These are phyloP conservation scores for Phaeosphaeriaceae sp. DNA, from an alignment of 2,329 filamentous ascomycete genomes.

Conservation along the genomic window DNA sequence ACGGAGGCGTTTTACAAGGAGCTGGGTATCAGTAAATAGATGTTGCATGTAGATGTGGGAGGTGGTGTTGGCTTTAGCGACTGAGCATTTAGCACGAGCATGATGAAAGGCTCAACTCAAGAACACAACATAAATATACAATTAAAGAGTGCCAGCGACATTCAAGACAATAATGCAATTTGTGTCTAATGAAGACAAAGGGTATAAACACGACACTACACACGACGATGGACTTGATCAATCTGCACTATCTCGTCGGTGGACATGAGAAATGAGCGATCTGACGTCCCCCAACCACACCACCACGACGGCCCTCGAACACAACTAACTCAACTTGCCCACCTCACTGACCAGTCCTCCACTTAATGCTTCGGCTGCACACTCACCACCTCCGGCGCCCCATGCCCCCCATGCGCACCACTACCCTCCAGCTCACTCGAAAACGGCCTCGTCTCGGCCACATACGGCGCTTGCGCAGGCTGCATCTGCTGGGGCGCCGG, in stretches of 20 bases:
- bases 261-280: not conserved
- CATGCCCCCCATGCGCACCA: not conserved
- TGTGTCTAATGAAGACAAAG: not conserved
- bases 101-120: not conserved
- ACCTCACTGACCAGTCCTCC: not conserved
- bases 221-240: not conserved
- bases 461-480: conserved; percentile 2
- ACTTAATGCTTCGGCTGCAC: conserved; percentile 6
- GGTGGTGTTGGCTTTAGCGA: not conserved
- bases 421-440: conserved; percentile 27
- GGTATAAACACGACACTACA: not conserved
- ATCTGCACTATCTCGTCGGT: not conserved
- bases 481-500: conserved; percentile 18
- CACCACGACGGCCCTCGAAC: not conserved
- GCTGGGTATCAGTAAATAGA: conserved; percentile 61
- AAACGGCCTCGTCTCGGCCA: conserved; percentile 21
- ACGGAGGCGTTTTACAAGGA: conserved; percentile 83
- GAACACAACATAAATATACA: not conserved
- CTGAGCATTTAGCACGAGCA: not conserved
- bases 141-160: no score
- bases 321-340: no score
- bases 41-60: not conserved
- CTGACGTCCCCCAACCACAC: not conserved
- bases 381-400: conserved; percentile 1
- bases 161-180: not conserved